Evolutionary conservation across 352 stramenopile species (phyloP).

Genomic region (Phytopythium delawarense): DNA sequence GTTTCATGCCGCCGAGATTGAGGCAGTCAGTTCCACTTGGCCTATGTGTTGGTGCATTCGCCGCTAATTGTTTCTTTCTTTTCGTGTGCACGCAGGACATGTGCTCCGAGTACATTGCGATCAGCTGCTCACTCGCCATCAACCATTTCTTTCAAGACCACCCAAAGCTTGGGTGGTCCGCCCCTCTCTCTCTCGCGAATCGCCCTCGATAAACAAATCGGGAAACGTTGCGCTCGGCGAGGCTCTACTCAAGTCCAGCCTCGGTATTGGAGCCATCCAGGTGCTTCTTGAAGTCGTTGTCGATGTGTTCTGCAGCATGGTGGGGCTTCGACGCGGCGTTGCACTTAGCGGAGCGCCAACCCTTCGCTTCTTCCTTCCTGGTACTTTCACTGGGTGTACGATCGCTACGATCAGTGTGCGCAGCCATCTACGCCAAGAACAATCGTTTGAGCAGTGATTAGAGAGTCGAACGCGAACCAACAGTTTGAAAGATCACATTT

Average conservation of each 20-base stretch:
- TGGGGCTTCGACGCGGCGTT: conserved; percentile 20
- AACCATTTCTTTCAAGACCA: conserved; percentile 19
- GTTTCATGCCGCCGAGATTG: conserved; percentile 15
- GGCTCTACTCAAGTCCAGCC: background rate
- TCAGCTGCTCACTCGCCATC: conserved; percentile 24
- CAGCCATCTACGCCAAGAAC: background rate
- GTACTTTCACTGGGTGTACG: conserved; percentile 10
- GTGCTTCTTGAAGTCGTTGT: conserved; percentile 21
- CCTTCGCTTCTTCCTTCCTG: conserved; percentile 11
- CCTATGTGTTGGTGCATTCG: background rate
- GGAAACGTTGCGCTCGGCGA: background rate
- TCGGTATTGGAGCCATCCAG: conserved; percentile 9
- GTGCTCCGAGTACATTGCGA: conserved; percentile 38
- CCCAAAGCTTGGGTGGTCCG: conserved; percentile 15
- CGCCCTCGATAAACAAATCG: background rate
- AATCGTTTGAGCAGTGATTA: background rate
- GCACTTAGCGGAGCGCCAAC: conserved; percentile 8
- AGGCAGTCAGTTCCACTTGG: conserved; percentile 3
- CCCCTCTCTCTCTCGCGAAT: background rate
- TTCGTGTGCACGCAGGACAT: conserved; percentile 13
- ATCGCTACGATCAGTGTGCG: conserved; percentile 5
- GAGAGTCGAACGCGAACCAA: too few species aligned
- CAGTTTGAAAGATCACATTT: too few species aligned
- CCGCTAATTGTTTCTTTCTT: background rate
- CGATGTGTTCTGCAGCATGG: conserved; percentile 19